Base-by-base conservation (phyloP, 2,329 filamentous ascomycete genomes). In the Fonsecaea monophora region DNA sequence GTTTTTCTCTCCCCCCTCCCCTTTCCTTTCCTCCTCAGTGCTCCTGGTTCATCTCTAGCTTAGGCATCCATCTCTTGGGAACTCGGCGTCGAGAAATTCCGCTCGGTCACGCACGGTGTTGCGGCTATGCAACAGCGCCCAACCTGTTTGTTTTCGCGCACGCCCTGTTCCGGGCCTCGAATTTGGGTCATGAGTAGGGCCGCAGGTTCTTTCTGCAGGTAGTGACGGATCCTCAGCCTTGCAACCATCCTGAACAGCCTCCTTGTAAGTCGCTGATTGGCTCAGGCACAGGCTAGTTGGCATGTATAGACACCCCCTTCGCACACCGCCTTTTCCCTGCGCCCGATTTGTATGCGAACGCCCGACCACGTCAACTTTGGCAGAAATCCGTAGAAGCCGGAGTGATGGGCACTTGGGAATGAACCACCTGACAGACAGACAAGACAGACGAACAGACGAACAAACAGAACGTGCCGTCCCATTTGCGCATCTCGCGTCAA, bases 281-380 rank as follows among this genome's bases (percentile, higher is more conserved):
- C 2, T 21, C 25, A 25, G 25, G 25, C 25, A n/a, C 50, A 7
- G 15, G 6, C 34, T 18, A 55, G n/a, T 37, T 6, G 10, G 40
- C 15, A 53, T 25, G 25, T 25, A 25, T 2, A 25, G 25, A 25
- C 25, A 25, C 25, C 25, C 25, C 21, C 21, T 21, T 25, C 25
- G 25, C 25, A 25, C 59, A 61, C 59, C 59, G 59, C 59, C 48
- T 61, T 53, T 61, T 61, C 34, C 8, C 34, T 40, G 59, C 59
- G 59, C 59, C 59, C 59, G 45, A 61, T 34, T 61, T 50, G 37
- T 61, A 40, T 40, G 34, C 40, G 45, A 25, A 50, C 21, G 45
- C 45, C 45, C 18, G 45, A 50, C 45, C 45, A 55, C 30, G 53
- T 55, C 34, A n/a, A 35, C n/a, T 15, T 55, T 25, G 6, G 53